Evolutionary conservation across 371 early-diverging fungal genomes (phyloP), one percentile per base, ranked within the genome.

Genomic region (Capillidium heterosporum): DNA sequence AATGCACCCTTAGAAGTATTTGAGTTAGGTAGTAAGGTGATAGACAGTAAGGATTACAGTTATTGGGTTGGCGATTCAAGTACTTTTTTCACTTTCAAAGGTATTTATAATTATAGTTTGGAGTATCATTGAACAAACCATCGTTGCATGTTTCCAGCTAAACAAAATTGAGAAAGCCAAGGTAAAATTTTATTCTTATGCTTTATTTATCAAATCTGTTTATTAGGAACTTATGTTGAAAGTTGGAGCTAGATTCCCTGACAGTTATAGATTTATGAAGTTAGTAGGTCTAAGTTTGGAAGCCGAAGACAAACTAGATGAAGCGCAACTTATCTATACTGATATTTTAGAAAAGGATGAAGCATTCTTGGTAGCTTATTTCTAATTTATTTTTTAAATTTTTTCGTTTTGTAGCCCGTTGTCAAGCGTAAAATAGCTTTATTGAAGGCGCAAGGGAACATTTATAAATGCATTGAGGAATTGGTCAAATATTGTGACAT

Each of bases 351-450:
- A 78, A 57, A 71, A 76, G 27, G 82, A 79, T 46, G 82, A 79
- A 53, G 72, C 85, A 31, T 75, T 84, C 39, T 65, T 78, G 65
- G 81, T 80, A 71, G 29, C 46, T 10, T 50, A n/a, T n/a, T n/a
- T n/a, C n/a, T n/a, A n/a, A n/a, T n/a, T n/a, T n/a, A n/a, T n/a
- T n/a, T n/a, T n/a, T n/a, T n/a, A n/a, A n/a, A 5, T 5, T 40
- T 15, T 47, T 52, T 5, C 8, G 11, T 43, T 43, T 32, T 7
- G 29, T 62, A 82, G 83, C 59, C 73, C 41, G 75, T 78, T 29
- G 67, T 72, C 0, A 88, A 88, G 47, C 80, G 89, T n/a, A 17
- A 82, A 51, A 77, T 89, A 52, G 86, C 89, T 32, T 49, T 88
- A 23, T 64, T 82, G 26, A 78, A 79, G 47, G 61, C 82, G 11